A percentile compares a stretch with the other conserved stretches of the same genome.
Evolutionary conservation across 116 monocot genomes (phyloP).

Genomic region (Zostera marina): DNA sequence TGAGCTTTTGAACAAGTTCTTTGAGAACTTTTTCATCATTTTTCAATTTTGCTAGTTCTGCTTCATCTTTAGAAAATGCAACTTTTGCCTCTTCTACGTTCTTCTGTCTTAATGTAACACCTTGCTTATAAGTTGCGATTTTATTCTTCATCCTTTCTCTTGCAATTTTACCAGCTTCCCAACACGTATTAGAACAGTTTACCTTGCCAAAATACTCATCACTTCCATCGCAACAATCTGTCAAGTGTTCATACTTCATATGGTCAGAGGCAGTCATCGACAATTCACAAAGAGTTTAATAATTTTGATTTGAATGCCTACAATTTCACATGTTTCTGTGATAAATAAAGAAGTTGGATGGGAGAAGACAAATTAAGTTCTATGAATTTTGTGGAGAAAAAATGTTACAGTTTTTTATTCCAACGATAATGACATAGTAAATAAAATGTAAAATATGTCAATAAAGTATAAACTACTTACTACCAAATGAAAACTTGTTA

Average conservation of each 20-base stretch:
- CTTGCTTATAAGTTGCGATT: slow-evolving; percentile 57
- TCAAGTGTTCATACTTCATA: neutral
- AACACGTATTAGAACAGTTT: slow-evolving; percentile 79
- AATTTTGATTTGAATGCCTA: neutral
- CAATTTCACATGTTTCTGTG: neutral
- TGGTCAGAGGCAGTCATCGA: neutral
- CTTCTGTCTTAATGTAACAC: slow-evolving; percentile 37
- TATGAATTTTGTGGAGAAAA: no score
- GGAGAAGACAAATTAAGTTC: no score
- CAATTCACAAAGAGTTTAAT: neutral
- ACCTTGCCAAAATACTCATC: slow-evolving; percentile 70
- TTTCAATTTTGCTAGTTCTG: slow-evolving; percentile 60
- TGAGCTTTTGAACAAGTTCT: slow-evolving; percentile 73
- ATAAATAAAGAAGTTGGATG: neutral
- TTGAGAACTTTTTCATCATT: slow-evolving; percentile 71
- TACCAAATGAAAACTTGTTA: neutral
- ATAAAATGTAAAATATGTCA: neutral
- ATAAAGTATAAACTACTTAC: neutral
- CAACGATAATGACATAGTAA: no score
- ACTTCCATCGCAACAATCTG: slow-evolving; percentile 99
- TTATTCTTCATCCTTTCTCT: slow-evolving; percentile 80
- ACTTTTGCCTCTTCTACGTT: slow-evolving; percentile 67
- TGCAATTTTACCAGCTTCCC: slow-evolving; percentile 95
- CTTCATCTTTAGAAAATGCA: slow-evolving; percentile 76
- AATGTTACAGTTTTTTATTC: no score